phyloP scores from a whole-genome alignment of 768 basidiomycete genomes.

The Boletus tomentosulus region DNA sequence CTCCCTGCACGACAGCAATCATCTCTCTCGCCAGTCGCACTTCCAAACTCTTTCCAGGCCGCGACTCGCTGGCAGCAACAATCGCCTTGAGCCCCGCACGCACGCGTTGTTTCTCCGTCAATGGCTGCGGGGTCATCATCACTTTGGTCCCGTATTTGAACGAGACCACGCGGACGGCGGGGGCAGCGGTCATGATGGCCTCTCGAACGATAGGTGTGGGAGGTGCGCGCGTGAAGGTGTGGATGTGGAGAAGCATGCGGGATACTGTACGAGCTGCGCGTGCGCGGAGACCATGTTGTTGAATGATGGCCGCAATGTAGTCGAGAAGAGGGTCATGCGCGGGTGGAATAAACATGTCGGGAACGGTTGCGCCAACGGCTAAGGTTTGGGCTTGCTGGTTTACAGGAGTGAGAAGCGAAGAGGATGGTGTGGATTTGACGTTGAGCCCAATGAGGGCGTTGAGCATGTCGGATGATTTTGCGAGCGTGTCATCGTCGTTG shows the following conservation, averaged over 20 bases:
- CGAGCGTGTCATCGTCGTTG: conserved; percentile 20
- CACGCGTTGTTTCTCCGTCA: conserved; percentile 78
- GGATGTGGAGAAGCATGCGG: conserved; percentile 65
- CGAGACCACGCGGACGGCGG: conserved; percentile 60
- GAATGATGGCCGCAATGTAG: conserved; percentile 59
- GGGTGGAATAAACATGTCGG: conserved; percentile 59
- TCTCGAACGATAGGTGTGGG: conserved; percentile 75
- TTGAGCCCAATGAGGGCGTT: conserved; percentile 19
- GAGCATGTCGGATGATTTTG: conserved; percentile 23
- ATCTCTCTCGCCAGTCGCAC: conserved; percentile 79
- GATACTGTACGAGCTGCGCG: conserved; percentile 54
- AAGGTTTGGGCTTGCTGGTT: not conserved
- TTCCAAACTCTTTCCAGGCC: conserved; percentile 53
- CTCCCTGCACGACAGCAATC: conserved; percentile 62
- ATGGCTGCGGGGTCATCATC: conserved; percentile 60
- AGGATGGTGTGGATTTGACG: not conserved
- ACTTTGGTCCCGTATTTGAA: conserved; percentile 63
- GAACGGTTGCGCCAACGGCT: not conserved
- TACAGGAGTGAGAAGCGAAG: not conserved
- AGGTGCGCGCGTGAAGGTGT: conserved; percentile 69
- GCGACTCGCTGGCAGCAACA: conserved; percentile 53
- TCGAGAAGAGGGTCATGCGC: conserved; percentile 69
- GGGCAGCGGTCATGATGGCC: conserved; percentile 66
- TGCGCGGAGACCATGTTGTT: conserved; percentile 61
- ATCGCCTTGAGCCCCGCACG: conserved; percentile 71